phyloP scores from a whole-genome alignment of 768 basidiomycete species.

The Mycena indigotica region DNA sequence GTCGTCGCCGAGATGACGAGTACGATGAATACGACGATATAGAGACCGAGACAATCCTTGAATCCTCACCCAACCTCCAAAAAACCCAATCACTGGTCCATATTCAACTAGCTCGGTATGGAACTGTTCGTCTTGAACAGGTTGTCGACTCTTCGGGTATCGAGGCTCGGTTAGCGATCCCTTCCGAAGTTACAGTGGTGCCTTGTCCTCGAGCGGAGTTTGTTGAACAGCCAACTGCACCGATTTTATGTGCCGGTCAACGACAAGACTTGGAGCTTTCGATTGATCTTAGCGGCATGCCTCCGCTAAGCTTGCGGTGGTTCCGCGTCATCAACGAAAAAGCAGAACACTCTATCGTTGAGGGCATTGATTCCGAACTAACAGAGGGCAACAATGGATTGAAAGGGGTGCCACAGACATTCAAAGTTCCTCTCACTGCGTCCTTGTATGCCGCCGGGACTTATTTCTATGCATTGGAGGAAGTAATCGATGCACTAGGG shows the following conservation, averaged over 20 bases:
- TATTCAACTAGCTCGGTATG: constrained; percentile 72
- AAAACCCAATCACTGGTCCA: constrained; percentile 75
- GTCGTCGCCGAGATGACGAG: constrained; percentile 43
- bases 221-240: constrained; percentile 39
- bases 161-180: constrained; percentile 70
- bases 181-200: constrained; percentile 68
- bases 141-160: constrained; percentile 70
- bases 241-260: constrained; percentile 69
- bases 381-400: constrained; percentile 18
- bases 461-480: constrained; percentile 75
- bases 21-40: constrained; percentile 77
- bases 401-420: constrained; percentile 47
- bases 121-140: constrained; percentile 71
- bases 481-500: constrained; percentile 80
- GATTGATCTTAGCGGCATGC: constrained; percentile 72
- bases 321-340: constrained; percentile 66
- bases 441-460: constrained; percentile 64
- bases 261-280: constrained; percentile 55
- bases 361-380: constrained; percentile 58
- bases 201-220: constrained; percentile 85
- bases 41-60: constrained; percentile 45
- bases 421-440: constrained; percentile 70
- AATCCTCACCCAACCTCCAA: constrained; percentile 54
- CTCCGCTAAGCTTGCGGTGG: constrained; percentile 80
- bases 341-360: constrained; percentile 74